A percentile compares a stretch with the other conserved stretches of the same genome.
These are phyloP conservation scores for Tuber brumale DNA, from an alignment of 495 filamentous ascomycete genomes.

Conservation along the genomic window DNA sequence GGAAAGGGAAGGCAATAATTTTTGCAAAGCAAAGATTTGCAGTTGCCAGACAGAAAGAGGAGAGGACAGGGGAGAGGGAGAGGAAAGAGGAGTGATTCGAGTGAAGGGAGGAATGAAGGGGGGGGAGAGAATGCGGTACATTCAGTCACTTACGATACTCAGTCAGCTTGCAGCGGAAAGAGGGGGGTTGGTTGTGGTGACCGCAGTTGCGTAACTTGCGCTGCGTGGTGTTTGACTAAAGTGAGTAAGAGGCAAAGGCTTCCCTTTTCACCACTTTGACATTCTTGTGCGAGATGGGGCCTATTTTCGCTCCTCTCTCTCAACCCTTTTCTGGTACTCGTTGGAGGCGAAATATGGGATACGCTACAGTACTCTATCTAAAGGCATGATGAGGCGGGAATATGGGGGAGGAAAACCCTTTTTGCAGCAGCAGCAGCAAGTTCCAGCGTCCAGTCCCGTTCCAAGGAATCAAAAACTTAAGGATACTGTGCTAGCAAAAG, in stretches of 20 bases:
- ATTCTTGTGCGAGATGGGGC: conserved; percentile 20
- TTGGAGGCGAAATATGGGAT: neutral
- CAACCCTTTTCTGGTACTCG: neutral
- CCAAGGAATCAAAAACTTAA: neutral
- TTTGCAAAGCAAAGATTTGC: conserved; percentile 2
- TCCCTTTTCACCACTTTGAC: conserved; percentile 15
- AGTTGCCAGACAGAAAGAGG: neutral
- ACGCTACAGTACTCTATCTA: neutral
- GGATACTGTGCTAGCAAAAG: too few relatives aligned
- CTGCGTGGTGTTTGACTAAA: conserved; percentile 34
- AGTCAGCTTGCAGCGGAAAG: conserved; percentile 35
- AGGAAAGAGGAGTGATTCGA: conserved; percentile 13
- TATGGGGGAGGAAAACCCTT: neutral
- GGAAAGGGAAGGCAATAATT: neutral
- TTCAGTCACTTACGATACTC: conserved; percentile 13
- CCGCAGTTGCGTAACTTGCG: conserved; percentile 25
- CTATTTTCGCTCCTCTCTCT: neutral
- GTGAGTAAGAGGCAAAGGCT: conserved; percentile 23
- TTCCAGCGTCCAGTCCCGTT: neutral
- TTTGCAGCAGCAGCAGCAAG: neutral
- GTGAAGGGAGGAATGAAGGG: conserved; percentile 20
- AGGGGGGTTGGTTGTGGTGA: conserved; percentile 35
- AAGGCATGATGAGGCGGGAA: neutral
- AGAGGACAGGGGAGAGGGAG: conserved; percentile 4
- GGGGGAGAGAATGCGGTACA: conserved; percentile 11